Evolutionary conservation across 768 basidiomycete genomes (phyloP), one percentile per base, ranked within the genome.

Genomic region (Heimioporus sp.): DNA sequence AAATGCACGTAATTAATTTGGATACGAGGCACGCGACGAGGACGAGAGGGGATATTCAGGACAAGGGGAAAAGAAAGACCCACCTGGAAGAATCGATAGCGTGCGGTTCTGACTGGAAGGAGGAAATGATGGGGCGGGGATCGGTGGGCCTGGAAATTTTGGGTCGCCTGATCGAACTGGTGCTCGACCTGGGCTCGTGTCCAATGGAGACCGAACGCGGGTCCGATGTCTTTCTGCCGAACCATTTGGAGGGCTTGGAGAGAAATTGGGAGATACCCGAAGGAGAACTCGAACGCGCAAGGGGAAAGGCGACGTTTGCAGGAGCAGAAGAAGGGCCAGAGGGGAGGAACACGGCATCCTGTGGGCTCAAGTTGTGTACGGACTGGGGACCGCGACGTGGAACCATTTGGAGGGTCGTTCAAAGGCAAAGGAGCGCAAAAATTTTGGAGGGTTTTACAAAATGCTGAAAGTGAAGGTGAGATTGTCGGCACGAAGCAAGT

Each of bases 61-160:
- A 11, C 7, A 32, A 16, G 35, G 1, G 30, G 30, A 48, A 39
- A 44, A 28, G 10, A 11, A 19, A 20, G 4, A 70, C 84, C 71
- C 69, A 86, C 87, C 76, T 77, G 64, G 74, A 72, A 57, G 79
- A 77, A 52, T 76, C 73, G 47, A 72, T 65, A 36, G 72, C 71
- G 58, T 81, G 80, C 2, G 70, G 72, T 57, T 87, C 82, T 17
- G 66, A 61, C 56, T 71, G 72, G 41, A 76, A 57, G 16, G 67
- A 70, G 3, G 70, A 57, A 56, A 87, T 68, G 48, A 92, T 86
- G 3, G 88, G 90, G 19, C 90, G 73, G 10, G 88, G 90, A 60
- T 92, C 90, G 5, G 88, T 90, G 1, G 90, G 90, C 42, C 85
- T 83, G 31, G 90, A 92, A 35, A 92, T 92, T 76, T 90, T 91